Percentiles rank a stretch among this genome's conserved stretches.
Evolutionary conservation across 2,329 filamentous ascomycete species (phyloP).

Genomic region (Aplosporella prunicola): DNA sequence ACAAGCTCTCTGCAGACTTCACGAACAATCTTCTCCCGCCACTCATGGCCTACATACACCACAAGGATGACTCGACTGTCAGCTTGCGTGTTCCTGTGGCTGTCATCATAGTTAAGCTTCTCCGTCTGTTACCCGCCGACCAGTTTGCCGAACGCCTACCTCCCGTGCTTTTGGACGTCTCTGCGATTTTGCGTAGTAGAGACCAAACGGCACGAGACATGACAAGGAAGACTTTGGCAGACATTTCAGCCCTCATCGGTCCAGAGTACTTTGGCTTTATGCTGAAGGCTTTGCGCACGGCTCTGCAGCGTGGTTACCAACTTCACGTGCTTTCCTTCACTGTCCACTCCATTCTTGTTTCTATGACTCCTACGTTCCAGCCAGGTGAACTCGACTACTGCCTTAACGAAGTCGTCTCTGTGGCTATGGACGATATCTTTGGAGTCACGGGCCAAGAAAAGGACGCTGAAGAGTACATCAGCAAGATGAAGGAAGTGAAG

Average conservation of each 20-base stretch:
- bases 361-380: conserved; percentile 59
- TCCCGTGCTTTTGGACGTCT: conserved; percentile 80
- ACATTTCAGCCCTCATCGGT: conserved; percentile 73
- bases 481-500: conserved; percentile 94
- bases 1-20: conserved; percentile 64
- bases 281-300: conserved; percentile 78
- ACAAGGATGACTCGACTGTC: conserved; percentile 91
- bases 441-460: conserved; percentile 89
- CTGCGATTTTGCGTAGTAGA: conserved; percentile 83
- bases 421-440: conserved; percentile 97
- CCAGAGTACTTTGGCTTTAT: conserved; percentile 81
- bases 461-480: conserved; percentile 90
- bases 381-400: conserved; percentile 88
- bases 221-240: conserved; percentile 75
- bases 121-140: conserved; percentile 66
- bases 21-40: conserved; percentile 67
- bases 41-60: conserved; percentile 74
- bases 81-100: conserved; percentile 86
- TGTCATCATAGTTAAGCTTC: conserved; percentile 76
- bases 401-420: conserved; percentile 62
- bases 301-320: conserved; percentile 79
- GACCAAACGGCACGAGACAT: conserved; percentile 83
- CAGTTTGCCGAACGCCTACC: conserved; percentile 68
- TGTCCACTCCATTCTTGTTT: conserved; percentile 80
- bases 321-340: conserved; percentile 93